Percentiles rank a stretch among this genome's conserved stretches.
phyloP scores from a whole-genome alignment of 2,329 filamentous ascomycete genomes.

The Tolypocladium capitatum region DNA sequence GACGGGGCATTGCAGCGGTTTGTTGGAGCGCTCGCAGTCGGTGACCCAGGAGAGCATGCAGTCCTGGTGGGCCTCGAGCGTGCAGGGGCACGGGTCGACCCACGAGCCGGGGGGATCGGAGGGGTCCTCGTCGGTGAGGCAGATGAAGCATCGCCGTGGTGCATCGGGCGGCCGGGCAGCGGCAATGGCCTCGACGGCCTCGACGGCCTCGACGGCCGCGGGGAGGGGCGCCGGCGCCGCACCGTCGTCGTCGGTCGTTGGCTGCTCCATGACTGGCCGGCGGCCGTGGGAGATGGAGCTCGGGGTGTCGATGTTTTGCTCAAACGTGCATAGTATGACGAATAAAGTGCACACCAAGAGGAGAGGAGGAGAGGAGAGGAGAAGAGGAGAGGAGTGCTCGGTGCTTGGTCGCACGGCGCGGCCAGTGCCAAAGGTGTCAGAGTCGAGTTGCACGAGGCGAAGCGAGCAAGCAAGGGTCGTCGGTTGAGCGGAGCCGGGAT shows the following conservation, averaged over 20 bases:
- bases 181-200: constrained; percentile 6
- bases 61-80: constrained; percentile 77
- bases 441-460: background rate
- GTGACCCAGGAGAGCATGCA: constrained; percentile 88
- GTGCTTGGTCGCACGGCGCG: no score
- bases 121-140: constrained; percentile 42
- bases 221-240: constrained; percentile 3
- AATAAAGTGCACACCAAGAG: background rate
- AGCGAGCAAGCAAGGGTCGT: no score
- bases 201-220: constrained; percentile 7
- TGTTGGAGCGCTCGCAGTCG: constrained; percentile 59
- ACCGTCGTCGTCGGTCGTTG: background rate
- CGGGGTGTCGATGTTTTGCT: background rate
- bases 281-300: background rate
- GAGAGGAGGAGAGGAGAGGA: background rate
- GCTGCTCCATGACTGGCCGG: background rate
- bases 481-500: no score
- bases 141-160: constrained; percentile 47
- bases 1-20: constrained; percentile 70
- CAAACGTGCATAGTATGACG: background rate
- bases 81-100: constrained; percentile 84
- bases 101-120: constrained; percentile 41
- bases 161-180: constrained; percentile 11
- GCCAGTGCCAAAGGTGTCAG: background rate
- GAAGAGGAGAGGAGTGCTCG: background rate